Base-by-base conservation (phyloP, 768 basidiomycete genomes). In the Xerocomus spinulosus region DNA sequence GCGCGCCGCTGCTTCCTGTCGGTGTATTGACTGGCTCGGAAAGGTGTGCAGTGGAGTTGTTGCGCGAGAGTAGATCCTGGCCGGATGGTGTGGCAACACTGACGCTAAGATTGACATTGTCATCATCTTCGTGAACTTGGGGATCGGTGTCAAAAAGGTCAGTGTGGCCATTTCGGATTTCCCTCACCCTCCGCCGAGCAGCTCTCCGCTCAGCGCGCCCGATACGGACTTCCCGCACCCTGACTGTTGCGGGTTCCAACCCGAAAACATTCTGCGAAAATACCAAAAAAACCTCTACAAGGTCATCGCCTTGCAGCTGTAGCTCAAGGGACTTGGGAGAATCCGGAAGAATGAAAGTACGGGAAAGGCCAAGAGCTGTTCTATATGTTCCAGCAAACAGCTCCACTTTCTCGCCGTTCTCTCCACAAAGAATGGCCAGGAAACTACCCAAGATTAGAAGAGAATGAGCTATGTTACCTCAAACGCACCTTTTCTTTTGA, bases 221-320 rank as follows among this genome's bases (percentile, higher is more conserved):
- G 36, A 94, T 91, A 28, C 92, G 78, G 20, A 95, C 92, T 66
- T 95, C 92, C 5, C 92, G 82, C n/a, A 95, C 92, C 23, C 92
- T 80, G 17, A 95, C 92, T 1, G 92, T 95, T 2, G 91, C 91
- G 9, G 92, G 92, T 62, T 94, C 92, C 30, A 94, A 70, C 10
- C 92, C 92, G 60, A 94, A 94, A 24, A 94, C 87, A 53, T 92
- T 93, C 63, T 93, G 90, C 2, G 84, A 80, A 62, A 94, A 94
- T 4, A 94, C 87, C 24, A 94, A 75, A 64, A 92, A 94, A 8
- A 94, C 84, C 64, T 94, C 92, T 4, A 93, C 90, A 3, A 94
- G 77, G 58, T 94, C 92, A 61, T 94, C 92, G 6, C 92, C 92
- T 66, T 94, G 92, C 10, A 94, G 72, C 64, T 94, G 83, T 18